Conservation (phyloP, 352 stramenopile species). For the Phytophthora macrochlamydospora region DNA sequence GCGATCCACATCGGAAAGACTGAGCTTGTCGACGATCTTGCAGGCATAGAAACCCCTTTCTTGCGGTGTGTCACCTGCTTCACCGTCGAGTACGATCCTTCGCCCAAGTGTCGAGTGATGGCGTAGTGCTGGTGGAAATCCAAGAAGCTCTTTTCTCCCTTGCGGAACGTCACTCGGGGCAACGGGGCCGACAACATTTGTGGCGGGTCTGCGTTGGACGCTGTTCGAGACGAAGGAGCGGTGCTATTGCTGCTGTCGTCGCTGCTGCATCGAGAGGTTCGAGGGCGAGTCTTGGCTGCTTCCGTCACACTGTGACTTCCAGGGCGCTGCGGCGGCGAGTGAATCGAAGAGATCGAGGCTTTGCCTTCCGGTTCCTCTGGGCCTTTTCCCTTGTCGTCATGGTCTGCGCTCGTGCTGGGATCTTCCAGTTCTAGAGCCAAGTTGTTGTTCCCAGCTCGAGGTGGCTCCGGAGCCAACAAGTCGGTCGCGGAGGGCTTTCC, state of each 20-base stretch:
- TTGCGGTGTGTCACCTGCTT: constrained; percentile 87
- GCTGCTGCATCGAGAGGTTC: constrained; percentile 12
- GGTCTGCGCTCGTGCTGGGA: constrained; percentile 1
- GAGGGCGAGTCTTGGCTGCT: constrained; percentile 3
- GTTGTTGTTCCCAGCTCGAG: constrained; percentile 28
- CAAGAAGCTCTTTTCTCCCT: constrained; percentile 82
- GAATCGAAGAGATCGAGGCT: constrained; percentile 1
- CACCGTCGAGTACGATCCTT: constrained; percentile 88
- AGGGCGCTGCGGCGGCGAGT: background rate
- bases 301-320: constrained; percentile 5
- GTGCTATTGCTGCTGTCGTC: constrained; percentile 28
- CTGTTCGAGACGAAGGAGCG: constrained; percentile 9
- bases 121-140: constrained; percentile 85
- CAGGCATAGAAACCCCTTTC: constrained; percentile 76
- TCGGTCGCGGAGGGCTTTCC: constrained; percentile 15
- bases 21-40: constrained; percentile 88
- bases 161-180: constrained; percentile 52
- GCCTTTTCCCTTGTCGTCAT: constrained; percentile 5
- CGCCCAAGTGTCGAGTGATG: constrained; percentile 79
- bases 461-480: constrained; percentile 2
- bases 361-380: constrained; percentile 31
- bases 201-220: background rate
- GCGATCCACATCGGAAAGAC: constrained; percentile 74
- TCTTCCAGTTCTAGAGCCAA: constrained; percentile 13
- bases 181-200: constrained; percentile 5